Evolutionary conservation across 805 yeast species (phyloP).

Genomic region (Ogataea haglerorum): DNA sequence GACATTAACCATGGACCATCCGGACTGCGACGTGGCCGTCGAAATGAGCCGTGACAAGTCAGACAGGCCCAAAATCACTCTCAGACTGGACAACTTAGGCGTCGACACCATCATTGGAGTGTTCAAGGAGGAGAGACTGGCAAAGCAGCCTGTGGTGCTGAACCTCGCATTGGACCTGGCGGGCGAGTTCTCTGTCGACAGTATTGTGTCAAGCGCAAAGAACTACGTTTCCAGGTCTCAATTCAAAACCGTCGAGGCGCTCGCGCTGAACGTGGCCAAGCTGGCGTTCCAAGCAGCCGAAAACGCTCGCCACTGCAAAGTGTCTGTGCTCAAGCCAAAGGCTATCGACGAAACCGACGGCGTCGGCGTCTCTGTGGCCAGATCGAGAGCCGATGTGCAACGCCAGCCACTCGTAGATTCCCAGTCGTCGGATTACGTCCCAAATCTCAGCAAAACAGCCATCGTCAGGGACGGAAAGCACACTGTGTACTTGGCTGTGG

Average conservation of each 20-base stretch:
- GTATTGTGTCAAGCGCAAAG: constrained; percentile 46
- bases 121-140: constrained; percentile 82
- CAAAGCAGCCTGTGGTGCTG: constrained; percentile 69
- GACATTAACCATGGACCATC: constrained; percentile 9
- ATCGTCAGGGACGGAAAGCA: constrained; percentile 31
- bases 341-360: constrained; percentile 85
- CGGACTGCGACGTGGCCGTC: constrained; percentile 8
- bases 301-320: constrained; percentile 33
- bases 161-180: constrained; percentile 47
- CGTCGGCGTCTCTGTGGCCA: constrained; percentile 77
- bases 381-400: constrained; percentile 42
- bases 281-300: constrained; percentile 20
- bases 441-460: constrained; percentile 30
- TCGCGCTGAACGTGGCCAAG: constrained; percentile 65
- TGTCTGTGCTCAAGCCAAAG: constrained; percentile 77
- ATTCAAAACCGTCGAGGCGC: constrained; percentile 91
- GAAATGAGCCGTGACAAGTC: constrained; percentile 7
- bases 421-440: constrained; percentile 20
- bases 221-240: constrained; percentile 70
- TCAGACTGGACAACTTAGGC: constrained; percentile 40
- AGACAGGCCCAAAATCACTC: not conserved
- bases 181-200: constrained; percentile 36
- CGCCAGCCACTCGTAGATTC: constrained; percentile 22
- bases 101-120: constrained; percentile 86
- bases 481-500: constrained; percentile 77